Conservation (phyloP, 768 basidiomycete species). For the Royoungia palumana region DNA sequence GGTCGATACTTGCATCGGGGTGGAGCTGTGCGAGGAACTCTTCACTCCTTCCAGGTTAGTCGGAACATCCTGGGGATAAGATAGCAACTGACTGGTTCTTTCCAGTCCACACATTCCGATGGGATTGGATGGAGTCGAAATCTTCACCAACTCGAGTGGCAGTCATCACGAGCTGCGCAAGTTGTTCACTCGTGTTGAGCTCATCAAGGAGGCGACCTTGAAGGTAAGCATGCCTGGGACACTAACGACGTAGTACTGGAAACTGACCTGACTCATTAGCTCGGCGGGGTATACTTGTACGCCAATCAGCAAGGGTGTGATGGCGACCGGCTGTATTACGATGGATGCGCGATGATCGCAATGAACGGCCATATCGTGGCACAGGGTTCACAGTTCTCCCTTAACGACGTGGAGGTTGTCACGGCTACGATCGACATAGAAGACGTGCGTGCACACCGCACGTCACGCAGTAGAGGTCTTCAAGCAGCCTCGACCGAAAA, state of each 20-base stretch:
- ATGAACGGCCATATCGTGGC: slow-evolving; percentile 90
- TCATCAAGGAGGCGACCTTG: slow-evolving; percentile 94
- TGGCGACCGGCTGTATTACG: slow-evolving; percentile 96
- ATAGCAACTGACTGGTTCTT: neutral
- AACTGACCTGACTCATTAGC: slow-evolving; percentile 40
- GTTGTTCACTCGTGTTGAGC: slow-evolving; percentile 82
- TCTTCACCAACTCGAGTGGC: slow-evolving; percentile 97
- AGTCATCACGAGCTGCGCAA: slow-evolving; percentile 99
- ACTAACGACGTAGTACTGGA: neutral
- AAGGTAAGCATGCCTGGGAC: slow-evolving; percentile 52
- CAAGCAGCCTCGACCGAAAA: slow-evolving; percentile 76
- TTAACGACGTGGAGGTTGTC: slow-evolving; percentile 94
- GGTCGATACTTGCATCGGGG: slow-evolving; percentile 90
- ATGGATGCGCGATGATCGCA: slow-evolving; percentile 95
- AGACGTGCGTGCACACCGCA: slow-evolving; percentile 87
- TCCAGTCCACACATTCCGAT: slow-evolving; percentile 91
- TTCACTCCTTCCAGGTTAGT: slow-evolving; percentile 91
- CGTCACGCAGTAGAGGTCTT: slow-evolving; percentile 79
- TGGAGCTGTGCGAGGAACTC: slow-evolving; percentile 95
- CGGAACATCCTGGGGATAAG: neutral
- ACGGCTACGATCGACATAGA: slow-evolving; percentile 97
- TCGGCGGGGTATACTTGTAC: slow-evolving; percentile 96
- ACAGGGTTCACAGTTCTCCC: slow-evolving; percentile 95
- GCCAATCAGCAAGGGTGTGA: slow-evolving; percentile 99
- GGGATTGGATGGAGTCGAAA: slow-evolving; percentile 98